Evolutionary conservation across 257 asterid species (phyloP).

Genomic region (Nicotiana obtusifolia): DNA sequence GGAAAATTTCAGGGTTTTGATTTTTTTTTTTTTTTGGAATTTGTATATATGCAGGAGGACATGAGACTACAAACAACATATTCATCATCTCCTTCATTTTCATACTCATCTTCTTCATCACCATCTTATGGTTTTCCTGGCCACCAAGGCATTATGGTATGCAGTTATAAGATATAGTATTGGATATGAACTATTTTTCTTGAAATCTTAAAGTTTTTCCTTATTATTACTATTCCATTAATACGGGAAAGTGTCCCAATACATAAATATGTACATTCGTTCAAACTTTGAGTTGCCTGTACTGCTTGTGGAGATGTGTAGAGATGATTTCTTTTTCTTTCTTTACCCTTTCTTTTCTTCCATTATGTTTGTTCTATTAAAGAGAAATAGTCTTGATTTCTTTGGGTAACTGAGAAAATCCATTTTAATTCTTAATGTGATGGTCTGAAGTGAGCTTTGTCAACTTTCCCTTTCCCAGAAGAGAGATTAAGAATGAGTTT

Average conservation of each 20-base stretch:
- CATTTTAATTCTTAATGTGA: background rate
- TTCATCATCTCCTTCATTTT: conserved; percentile 43
- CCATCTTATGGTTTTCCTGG: conserved; percentile 39
- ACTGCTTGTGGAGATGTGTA: background rate
- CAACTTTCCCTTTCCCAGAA: background rate
- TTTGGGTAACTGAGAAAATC: background rate
- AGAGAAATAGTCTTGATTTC: background rate
- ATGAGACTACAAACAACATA: conserved; percentile 47
- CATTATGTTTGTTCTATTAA: background rate
- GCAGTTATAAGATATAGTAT: background rate
- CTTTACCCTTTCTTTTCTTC: background rate
- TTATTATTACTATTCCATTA: background rate
- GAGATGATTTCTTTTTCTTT: background rate
- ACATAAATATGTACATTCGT: background rate
- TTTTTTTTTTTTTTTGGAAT: background rate
- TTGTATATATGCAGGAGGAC: conserved; percentile 48
- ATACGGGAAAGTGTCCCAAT: background rate
- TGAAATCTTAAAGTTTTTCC: too few species aligned
- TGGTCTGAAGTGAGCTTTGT: too few species aligned
- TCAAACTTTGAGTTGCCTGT: background rate
- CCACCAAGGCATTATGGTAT: conserved; percentile 51
- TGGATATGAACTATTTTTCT: background rate
- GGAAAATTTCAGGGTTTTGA: background rate
- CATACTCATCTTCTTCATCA: conserved; percentile 43
- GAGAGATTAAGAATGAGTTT: background rate